Evolutionary conservation across 768 basidiomycete genomes (phyloP).

Genomic region (Lentinula lateritia): DNA sequence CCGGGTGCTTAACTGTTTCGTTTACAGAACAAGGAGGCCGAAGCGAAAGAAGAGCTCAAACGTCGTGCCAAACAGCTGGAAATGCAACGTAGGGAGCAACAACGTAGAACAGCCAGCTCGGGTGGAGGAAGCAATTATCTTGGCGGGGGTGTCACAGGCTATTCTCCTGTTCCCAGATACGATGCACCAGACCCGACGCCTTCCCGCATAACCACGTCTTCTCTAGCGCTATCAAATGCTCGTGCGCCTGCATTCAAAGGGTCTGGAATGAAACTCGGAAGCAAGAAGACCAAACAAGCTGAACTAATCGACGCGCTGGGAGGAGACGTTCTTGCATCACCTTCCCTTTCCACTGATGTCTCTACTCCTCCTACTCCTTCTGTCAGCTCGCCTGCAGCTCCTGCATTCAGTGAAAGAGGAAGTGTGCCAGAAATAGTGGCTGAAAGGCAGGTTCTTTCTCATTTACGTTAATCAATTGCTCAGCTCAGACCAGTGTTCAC

Average conservation of each 20-base stretch:
- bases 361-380: constrained; percentile 32
- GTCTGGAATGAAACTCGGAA: constrained; percentile 93
- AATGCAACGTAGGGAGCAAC: constrained; percentile 94
- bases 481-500: constrained; percentile 59
- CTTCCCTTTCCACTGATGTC: constrained; percentile 33
- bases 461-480: not conserved
- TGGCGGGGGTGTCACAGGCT: constrained; percentile 64
- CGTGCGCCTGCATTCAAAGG: constrained; percentile 85
- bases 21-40: constrained; percentile 91
- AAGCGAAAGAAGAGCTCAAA: constrained; percentile 98
- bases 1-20: not conserved
- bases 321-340: constrained; percentile 59
- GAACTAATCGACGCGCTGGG: constrained; percentile 87
- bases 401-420: constrained; percentile 39
- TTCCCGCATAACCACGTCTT: constrained; percentile 34
- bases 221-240: constrained; percentile 39
- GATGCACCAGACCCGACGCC: constrained; percentile 56
- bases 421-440: constrained; percentile 71
- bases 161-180: constrained; percentile 65
- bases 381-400: constrained; percentile 14
- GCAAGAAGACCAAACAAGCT: constrained; percentile 86
- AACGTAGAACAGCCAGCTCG: constrained; percentile 57
- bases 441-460: constrained; percentile 51
- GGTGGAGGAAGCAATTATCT: constrained; percentile 53
- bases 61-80: constrained; percentile 96